Percentiles rank a stretch among this genome's conserved stretches.
These are phyloP conservation scores for Emmonsiellopsis sp. DNA, from an alignment of 2,329 filamentous ascomycete genomes.

Conservation along the genomic window DNA sequence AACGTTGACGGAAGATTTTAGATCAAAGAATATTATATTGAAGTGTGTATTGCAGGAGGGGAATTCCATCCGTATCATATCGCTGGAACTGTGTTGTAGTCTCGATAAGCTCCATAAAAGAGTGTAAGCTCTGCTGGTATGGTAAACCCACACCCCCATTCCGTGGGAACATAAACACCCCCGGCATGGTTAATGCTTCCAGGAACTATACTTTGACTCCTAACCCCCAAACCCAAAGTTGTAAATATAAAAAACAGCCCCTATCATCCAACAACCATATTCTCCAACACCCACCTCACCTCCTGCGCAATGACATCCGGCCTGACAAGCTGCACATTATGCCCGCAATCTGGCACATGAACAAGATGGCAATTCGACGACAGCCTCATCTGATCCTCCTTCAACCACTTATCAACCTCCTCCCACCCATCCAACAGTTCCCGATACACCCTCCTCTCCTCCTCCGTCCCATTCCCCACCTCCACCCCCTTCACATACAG, in stretches of 20 bases:
- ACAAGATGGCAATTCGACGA: constrained; percentile 22
- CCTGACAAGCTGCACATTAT: constrained; percentile 27
- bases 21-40: too few species aligned
- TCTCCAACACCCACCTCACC: constrained; percentile 25
- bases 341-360: constrained; percentile 26
- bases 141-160: too few species aligned
- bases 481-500: constrained; percentile 25
- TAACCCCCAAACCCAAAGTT: neutral
- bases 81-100: too few species aligned
- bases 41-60: too few species aligned
- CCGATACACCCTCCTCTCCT: constrained; percentile 21
- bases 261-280: neutral
- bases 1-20: neutral
- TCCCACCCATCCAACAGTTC: constrained; percentile 23
- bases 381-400: constrained; percentile 24
- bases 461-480: constrained; percentile 24
- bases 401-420: constrained; percentile 16
- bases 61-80: too few species aligned
- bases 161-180: too few species aligned
- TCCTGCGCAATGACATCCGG: constrained; percentile 29
- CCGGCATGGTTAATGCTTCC: too few species aligned
- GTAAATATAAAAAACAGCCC: neutral
- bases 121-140: too few species aligned
- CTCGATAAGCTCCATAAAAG: too few species aligned
- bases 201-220: too few species aligned